A percentile compares a stretch with the other conserved stretches of the same genome.
phyloP scores from a whole-genome alignment of 1,284 basidiomycete genomes.

The Malassezia pachydermatis region DNA sequence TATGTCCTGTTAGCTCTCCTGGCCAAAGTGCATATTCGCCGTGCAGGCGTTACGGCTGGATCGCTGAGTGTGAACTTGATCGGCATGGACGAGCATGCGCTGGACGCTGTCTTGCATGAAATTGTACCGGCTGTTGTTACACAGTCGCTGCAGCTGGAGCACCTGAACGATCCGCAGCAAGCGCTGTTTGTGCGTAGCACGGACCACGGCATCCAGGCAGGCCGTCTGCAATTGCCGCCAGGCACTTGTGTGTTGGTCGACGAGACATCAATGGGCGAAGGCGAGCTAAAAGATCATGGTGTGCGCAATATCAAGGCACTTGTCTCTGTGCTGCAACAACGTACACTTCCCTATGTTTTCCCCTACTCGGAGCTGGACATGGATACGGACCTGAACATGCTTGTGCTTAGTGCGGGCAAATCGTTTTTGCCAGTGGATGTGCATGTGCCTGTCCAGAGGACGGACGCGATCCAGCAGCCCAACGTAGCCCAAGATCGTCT shows the following conservation, averaged over 20 bases:
- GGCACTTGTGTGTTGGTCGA: constrained; percentile 61
- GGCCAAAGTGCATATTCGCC: constrained; percentile 63
- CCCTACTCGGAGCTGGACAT: constrained; percentile 67
- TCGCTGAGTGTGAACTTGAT: constrained; percentile 56
- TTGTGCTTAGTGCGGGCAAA: constrained; percentile 61
- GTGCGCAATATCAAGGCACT: constrained; percentile 60
- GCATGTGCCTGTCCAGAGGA: constrained; percentile 20
- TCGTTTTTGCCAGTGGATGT: constrained; percentile 46
- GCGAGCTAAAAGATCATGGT: constrained; percentile 55
- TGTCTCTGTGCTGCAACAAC: constrained; percentile 60
- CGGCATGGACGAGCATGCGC: constrained; percentile 52
- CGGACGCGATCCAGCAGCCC: constrained; percentile 17
- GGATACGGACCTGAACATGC: constrained; percentile 61
- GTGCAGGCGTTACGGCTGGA: constrained; percentile 60
- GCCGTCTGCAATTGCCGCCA: constrained; percentile 62
- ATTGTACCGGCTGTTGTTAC: constrained; percentile 55
- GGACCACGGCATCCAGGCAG: constrained; percentile 64
- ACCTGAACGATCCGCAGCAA: constrained; percentile 54
- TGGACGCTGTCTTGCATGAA: constrained; percentile 51
- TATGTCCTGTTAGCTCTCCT: constrained; percentile 62
- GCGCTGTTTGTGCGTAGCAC: constrained; percentile 53
- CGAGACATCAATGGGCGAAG: constrained; percentile 61
- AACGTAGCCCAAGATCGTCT: constrained; percentile 13
- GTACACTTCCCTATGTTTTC: constrained; percentile 67
- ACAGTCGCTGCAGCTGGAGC: constrained; percentile 48